These are phyloP conservation scores for Pulveroboletus sp. DNA, from an alignment of 768 basidiomycete species.

Conservation along the genomic window DNA sequence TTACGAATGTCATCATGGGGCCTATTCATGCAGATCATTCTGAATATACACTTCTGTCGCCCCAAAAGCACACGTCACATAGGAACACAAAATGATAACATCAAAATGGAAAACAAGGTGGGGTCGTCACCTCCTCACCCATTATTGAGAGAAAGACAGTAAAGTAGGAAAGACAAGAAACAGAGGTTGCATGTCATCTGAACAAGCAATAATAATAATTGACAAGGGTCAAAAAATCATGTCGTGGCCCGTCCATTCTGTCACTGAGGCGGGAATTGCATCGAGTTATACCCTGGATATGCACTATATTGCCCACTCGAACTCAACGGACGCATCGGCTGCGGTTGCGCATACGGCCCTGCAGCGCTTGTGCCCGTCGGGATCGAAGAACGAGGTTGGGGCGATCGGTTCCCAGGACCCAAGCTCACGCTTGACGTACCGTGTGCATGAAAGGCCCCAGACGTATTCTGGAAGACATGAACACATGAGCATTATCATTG, in stretches of 20 bases:
- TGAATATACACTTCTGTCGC: too few species aligned
- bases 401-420: conserved; percentile 13
- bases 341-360: conserved; percentile 22
- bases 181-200: conserved; percentile 3
- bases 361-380: conserved; percentile 5
- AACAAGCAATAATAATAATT: conserved; percentile 24
- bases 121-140: too few species aligned
- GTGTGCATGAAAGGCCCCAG: conserved; percentile 23
- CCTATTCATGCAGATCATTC: too few species aligned
- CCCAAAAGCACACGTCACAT: conserved; percentile 34
- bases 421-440: conserved; percentile 6
- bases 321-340: conserved; percentile 19
- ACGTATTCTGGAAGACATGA: conserved; percentile 15
- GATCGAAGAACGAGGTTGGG: conserved; percentile 19
- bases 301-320: conserved; percentile 17
- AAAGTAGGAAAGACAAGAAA: neutral
- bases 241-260: neutral
- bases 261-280: conserved; percentile 23
- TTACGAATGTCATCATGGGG: too few species aligned
- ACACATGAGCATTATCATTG: conserved; percentile 6
- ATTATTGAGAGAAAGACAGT: neutral
- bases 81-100: conserved; percentile 22
- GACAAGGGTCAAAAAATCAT: conserved; percentile 1
- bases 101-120: too few species aligned
- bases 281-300: conserved; percentile 20